phyloP scores from a whole-genome alignment of 2,329 filamentous ascomycete species.

The Colletotrichum sp. region DNA sequence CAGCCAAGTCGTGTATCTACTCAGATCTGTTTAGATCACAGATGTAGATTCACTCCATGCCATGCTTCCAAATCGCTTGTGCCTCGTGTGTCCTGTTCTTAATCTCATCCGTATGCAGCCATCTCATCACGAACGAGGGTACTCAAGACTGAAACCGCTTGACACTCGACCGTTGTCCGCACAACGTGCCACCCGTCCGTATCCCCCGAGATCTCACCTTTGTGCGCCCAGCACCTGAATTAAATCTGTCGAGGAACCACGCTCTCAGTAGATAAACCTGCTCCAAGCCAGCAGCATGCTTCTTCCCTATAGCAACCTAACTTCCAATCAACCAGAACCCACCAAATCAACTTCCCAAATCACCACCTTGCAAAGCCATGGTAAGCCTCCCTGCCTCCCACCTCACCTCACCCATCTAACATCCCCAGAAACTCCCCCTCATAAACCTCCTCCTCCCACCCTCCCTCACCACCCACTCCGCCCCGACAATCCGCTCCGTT shows the following conservation, averaged over 20 bases:
- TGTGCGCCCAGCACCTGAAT: not conserved
- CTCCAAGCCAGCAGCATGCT: not conserved
- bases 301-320: too few species aligned
- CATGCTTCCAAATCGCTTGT: not conserved
- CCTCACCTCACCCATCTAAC: not conserved
- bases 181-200: not conserved
- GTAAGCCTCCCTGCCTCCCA: not conserved
- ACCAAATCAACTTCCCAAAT: not conserved
- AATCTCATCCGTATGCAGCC: not conserved
- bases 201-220: not conserved
- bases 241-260: not conserved
- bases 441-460: not conserved
- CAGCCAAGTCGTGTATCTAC: not conserved
- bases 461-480: not conserved
- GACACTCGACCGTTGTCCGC: not conserved
- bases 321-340: not conserved
- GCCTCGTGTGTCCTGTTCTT: accelerated
- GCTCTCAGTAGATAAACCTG: not conserved
- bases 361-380: not conserved
- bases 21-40: not conserved
- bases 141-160: not conserved
- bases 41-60: not conserved
- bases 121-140: not conserved
- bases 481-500: not conserved
- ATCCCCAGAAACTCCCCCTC: not conserved